Evolutionary conservation across 345 rosid genomes (phyloP).

Genomic region (Eucalyptus tenuipes): DNA sequence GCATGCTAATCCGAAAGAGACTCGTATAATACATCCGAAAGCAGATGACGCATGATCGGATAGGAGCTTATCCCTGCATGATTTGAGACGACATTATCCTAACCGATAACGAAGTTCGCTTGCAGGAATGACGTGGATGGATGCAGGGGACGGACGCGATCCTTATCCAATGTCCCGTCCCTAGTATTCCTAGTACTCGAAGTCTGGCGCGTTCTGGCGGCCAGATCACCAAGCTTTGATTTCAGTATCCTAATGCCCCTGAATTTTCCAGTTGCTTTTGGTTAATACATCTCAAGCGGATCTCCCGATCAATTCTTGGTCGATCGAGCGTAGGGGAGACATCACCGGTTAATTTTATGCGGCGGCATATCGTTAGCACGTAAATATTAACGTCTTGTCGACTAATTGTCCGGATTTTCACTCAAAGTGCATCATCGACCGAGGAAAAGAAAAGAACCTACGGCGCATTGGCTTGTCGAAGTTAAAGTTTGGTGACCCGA

Average conservation of each 20-base stretch:
- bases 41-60: neutral
- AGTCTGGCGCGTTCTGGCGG: neutral
- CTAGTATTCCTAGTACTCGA: neutral
- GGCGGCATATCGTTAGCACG: neutral
- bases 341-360: neutral
- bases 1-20: neutral
- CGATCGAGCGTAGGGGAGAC: neutral
- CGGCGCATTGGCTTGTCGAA: neutral
- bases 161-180: neutral
- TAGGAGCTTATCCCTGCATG: neutral
- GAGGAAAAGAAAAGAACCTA: neutral
- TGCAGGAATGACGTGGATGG: neutral
- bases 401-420: neutral
- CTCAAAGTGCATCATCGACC: neutral
- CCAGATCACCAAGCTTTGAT: neutral
- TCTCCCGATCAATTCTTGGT: neutral
- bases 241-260: fast-evolving
- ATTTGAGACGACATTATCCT: neutral
- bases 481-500: too few relatives aligned
- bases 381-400: neutral
- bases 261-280: neutral
- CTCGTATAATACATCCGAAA: neutral
- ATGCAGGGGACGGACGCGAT: neutral
- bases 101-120: neutral
- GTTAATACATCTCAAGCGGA: neutral